These are phyloP conservation scores for Onygenales sp. DNA, from an alignment of 2,329 filamentous ascomycete species.

Conservation along the genomic window DNA sequence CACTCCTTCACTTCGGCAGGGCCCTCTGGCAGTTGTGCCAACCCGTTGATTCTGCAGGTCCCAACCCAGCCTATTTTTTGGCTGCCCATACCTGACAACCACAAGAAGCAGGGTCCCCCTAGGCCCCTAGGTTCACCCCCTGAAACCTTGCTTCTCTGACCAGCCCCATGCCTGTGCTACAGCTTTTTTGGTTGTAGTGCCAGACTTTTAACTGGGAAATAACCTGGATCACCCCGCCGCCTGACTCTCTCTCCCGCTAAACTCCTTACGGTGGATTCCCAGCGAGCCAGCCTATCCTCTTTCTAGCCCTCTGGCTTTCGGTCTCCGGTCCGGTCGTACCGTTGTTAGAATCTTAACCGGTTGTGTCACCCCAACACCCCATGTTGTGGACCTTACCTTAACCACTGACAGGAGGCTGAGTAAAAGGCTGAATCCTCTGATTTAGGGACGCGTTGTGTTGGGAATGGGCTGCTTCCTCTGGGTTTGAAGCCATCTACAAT, in stretches of 20 bases:
- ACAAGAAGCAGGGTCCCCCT: neutral
- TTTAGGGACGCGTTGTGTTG: no score
- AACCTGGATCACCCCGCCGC: neutral
- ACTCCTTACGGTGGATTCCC: neutral
- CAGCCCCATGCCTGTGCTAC: neutral
- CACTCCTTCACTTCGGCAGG: neutral
- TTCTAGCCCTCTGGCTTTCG: neutral
- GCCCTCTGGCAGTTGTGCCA: neutral
- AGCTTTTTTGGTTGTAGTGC: neutral
- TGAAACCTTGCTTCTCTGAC: neutral
- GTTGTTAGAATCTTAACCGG: neutral
- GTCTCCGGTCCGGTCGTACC: conserved; percentile 1
- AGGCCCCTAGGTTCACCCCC: neutral
- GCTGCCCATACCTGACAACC: neutral
- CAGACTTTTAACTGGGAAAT: neutral
- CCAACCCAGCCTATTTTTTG: neutral
- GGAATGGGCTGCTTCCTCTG: no score
- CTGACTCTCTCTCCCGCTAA: neutral
- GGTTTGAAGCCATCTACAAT: no score
- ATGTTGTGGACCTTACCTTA: neutral
- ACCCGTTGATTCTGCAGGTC: neutral
- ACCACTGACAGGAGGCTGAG: neutral
- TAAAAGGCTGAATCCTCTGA: no score
- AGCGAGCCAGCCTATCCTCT: neutral
- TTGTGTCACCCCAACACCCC: neutral